Evolutionary conservation across 2,329 filamentous ascomycete genomes (phyloP).

Genomic region (Passalora sequoiae): DNA sequence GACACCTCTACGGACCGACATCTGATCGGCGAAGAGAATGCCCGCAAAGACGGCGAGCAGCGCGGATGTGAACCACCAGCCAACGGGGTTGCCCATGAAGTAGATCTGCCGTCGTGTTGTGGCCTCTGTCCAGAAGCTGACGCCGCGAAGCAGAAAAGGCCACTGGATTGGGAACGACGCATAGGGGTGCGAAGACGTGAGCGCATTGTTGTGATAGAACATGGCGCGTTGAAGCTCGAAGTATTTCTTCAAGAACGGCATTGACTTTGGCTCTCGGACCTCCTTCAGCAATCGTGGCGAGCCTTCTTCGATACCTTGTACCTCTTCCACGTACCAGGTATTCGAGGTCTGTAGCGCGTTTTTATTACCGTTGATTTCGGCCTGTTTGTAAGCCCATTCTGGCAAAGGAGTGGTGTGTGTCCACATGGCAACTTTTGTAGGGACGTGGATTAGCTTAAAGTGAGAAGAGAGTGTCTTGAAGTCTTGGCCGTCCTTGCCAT

Average conservation of each 20-base stretch:
- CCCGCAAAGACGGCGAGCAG: slow-evolving; percentile 89
- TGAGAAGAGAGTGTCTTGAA: slow-evolving; percentile 88
- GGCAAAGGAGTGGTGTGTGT: slow-evolving; percentile 92
- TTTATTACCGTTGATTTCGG: slow-evolving; percentile 99
- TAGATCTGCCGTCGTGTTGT: slow-evolving; percentile 96
- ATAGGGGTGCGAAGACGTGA: slow-evolving; percentile 96
- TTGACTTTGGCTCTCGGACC: slow-evolving; percentile 69
- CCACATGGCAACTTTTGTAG: slow-evolving; percentile 98
- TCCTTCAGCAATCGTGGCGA: slow-evolving; percentile 70
- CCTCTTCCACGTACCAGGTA: slow-evolving; percentile 88
- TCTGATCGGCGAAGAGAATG: slow-evolving; percentile 85
- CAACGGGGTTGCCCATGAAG: slow-evolving; percentile 92
- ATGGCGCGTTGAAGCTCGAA: slow-evolving; percentile 94
- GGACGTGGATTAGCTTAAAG: slow-evolving; percentile 92
- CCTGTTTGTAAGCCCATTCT: slow-evolving; percentile 95
- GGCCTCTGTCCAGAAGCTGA: slow-evolving; percentile 98
- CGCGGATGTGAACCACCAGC: slow-evolving; percentile 95
- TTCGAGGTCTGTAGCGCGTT: slow-evolving; percentile 85
- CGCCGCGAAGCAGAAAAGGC: slow-evolving; percentile 94
- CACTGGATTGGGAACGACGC: slow-evolving; percentile 92
- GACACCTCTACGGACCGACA: slow-evolving; percentile 85
- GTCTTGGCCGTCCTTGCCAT: slow-evolving; percentile 71
- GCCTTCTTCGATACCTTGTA: slow-evolving; percentile 70
- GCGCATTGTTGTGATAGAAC: slow-evolving; percentile 98
- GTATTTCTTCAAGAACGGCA: slow-evolving; percentile 92